Conservation (phyloP, 1,284 basidiomycete species). For the Cutaneotrichosporon sp. region DNA sequence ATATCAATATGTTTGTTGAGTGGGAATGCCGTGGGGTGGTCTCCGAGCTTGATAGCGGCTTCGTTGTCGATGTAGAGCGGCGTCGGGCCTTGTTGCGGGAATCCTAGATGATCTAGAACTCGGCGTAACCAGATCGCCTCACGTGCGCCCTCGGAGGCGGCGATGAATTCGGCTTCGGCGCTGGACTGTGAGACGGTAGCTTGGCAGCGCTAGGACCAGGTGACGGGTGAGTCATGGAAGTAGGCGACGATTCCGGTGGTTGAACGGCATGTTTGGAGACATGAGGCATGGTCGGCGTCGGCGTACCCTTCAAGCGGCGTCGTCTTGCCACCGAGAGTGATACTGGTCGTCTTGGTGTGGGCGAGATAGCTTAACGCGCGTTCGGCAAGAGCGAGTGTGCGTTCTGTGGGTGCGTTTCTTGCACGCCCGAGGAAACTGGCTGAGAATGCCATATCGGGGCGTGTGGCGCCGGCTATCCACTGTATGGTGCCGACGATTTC, state of each 20-base stretch:
- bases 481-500: constrained; percentile 35
- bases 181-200: constrained; percentile 49
- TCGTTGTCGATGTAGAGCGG: constrained; percentile 49
- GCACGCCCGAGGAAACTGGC: constrained; percentile 31
- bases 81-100: too few species aligned
- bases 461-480: constrained; percentile 31
- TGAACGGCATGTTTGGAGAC: constrained; percentile 29
- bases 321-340: constrained; percentile 37
- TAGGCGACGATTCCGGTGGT: constrained; percentile 54
- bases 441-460: constrained; percentile 39
- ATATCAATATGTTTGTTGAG: constrained; percentile 57
- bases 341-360: constrained; percentile 37
- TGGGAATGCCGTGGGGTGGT: constrained; percentile 45
- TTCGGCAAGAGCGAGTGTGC: constrained; percentile 54
- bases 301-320: background rate
- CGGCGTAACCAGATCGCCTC: constrained; percentile 53
- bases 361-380: constrained; percentile 55
- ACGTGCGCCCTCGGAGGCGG: constrained; percentile 56
- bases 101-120: constrained; percentile 34
- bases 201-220: constrained; percentile 55
- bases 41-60: constrained; percentile 48
- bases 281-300: constrained; percentile 14
- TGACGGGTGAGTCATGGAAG: constrained; percentile 43
- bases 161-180: constrained; percentile 56
- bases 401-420: constrained; percentile 15